phyloP scores from a whole-genome alignment of 306 rosid species.

The Malus asiatica region DNA sequence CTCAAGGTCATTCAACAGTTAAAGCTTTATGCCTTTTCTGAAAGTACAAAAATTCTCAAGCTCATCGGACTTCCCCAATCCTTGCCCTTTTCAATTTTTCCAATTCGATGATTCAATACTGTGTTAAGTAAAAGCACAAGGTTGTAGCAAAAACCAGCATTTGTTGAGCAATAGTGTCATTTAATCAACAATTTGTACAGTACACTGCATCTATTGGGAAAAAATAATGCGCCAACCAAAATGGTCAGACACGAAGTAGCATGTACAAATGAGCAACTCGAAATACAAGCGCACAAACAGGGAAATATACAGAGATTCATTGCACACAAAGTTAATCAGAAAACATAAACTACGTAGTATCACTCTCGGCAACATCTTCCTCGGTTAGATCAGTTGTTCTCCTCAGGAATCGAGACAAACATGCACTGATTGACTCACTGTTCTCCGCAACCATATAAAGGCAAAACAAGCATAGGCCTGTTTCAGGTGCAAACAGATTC shows the following conservation, averaged over 20 bases:
- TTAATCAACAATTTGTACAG: not conserved
- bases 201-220: not conserved
- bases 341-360: conserved; percentile 32
- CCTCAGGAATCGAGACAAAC: conserved; percentile 37
- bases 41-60: not conserved
- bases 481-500: not conserved
- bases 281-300: not conserved
- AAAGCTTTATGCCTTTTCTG: not conserved
- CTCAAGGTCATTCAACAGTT: not conserved
- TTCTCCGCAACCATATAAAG: conserved; percentile 60
- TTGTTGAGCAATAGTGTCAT: not conserved
- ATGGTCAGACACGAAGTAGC: not conserved
- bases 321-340: conserved; percentile 7
- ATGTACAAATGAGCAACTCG: not conserved
- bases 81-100: not conserved
- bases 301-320: not conserved
- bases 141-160: not conserved
- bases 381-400: conserved; percentile 39
- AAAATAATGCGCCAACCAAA: not conserved
- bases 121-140: not conserved
- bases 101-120: not conserved
- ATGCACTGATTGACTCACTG: conserved; percentile 41
- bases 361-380: conserved; percentile 41
- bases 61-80: not conserved
- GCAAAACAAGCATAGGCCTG: conserved; percentile 90